Conservation (phyloP, 2,329 filamentous ascomycete species). For the Cucurbitaria berberidis region DNA sequence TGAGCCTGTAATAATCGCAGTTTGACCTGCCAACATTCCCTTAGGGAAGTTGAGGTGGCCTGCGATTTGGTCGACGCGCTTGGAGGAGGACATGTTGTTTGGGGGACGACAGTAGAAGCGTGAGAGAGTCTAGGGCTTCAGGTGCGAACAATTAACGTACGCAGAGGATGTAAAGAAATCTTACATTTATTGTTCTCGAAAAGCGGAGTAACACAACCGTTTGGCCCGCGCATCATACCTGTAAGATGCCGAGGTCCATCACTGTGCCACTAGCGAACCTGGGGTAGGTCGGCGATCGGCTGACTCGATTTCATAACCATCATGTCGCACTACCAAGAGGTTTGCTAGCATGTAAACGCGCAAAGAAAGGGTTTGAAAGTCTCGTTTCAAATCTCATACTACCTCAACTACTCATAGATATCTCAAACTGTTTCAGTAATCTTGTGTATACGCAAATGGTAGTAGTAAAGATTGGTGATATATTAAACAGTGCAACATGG, state of each 20-base stretch:
- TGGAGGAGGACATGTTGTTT: slow-evolving; percentile 22
- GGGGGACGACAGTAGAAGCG: not conserved
- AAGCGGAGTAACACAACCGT: slow-evolving; percentile 25
- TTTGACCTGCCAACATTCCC: slow-evolving; percentile 78
- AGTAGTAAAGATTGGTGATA: no score
- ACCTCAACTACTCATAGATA: no score
- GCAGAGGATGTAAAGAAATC: not conserved
- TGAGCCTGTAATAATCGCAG: slow-evolving; percentile 85
- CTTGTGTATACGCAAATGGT: no score
- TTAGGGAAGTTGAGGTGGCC: slow-evolving; percentile 82
- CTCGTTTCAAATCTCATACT: no score
- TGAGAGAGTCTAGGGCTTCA: not conserved
- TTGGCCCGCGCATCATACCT: slow-evolving; percentile 14
- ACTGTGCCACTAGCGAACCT: slow-evolving; percentile 7
- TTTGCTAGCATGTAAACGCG: not conserved
- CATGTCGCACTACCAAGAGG: not conserved
- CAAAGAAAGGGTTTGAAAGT: not conserved
- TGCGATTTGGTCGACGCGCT: slow-evolving; percentile 72
- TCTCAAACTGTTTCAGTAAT: no score
- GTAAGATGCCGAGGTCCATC: slow-evolving; percentile 17
- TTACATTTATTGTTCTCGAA: slow-evolving; percentile 3
- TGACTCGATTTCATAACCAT: slow-evolving; percentile 6
- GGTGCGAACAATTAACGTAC: not conserved
- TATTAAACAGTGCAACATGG: no score
- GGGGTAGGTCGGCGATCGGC: slow-evolving; percentile 1